phyloP scores from a whole-genome alignment of 768 basidiomycete species.

The Candolleomyces eurysporus region DNA sequence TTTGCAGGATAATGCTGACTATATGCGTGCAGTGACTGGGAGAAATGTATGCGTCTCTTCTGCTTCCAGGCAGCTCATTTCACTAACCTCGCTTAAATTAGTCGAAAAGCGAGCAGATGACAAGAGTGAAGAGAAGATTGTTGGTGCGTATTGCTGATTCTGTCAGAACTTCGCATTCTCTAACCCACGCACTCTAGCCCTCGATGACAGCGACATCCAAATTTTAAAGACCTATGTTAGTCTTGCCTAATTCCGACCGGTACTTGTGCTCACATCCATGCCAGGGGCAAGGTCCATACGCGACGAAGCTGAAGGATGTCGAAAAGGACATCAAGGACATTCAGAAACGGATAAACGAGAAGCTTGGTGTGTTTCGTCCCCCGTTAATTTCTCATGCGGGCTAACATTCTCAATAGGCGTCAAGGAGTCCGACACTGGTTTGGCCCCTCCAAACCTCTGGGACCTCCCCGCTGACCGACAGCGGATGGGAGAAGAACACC shows the following conservation, averaged over 20 bases:
- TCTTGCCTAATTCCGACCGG: constrained; percentile 4
- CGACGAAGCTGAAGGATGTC: constrained; percentile 79
- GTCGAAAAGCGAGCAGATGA: constrained; percentile 84
- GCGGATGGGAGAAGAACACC: constrained; percentile 89
- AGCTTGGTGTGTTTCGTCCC: constrained; percentile 62
- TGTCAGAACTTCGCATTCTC: background rate
- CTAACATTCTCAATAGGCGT: constrained; percentile 53
- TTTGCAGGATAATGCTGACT: constrained; percentile 4
- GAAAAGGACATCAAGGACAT: constrained; percentile 94
- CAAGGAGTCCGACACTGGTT: constrained; percentile 97
- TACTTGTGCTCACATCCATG: background rate
- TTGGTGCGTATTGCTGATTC: constrained; percentile 45
- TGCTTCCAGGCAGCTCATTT: background rate
- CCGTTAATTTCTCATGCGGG: constrained; percentile 5
- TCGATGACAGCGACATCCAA: constrained; percentile 98
- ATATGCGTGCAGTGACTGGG: constrained; percentile 80
- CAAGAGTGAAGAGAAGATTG: constrained; percentile 93
- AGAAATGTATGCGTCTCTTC: constrained; percentile 72
- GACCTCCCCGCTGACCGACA: constrained; percentile 91
- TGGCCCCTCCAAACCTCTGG: constrained; percentile 97
- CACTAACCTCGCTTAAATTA: constrained; percentile 25
- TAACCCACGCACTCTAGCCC: constrained; percentile 47
- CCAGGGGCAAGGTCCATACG: constrained; percentile 98
- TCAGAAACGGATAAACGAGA: constrained; percentile 97
- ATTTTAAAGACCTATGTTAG: constrained; percentile 97